Evolutionary conservation across 2,329 filamentous ascomycete genomes (phyloP).

Genomic region (Elsinoe fawcettii): DNA sequence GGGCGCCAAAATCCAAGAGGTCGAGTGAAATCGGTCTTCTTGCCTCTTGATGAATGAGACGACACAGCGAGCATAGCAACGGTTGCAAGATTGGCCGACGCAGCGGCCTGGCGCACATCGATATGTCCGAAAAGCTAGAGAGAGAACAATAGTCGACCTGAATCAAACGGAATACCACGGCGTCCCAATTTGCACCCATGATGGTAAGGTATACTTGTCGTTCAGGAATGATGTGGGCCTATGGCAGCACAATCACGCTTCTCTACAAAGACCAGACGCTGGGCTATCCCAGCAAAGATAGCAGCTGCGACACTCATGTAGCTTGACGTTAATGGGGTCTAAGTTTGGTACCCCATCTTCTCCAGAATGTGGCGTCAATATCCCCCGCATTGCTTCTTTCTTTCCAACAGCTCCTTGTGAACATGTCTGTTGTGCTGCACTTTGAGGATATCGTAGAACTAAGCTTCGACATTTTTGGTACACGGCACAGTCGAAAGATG

Average conservation of each 20-base stretch:
- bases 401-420: background rate
- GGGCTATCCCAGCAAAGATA: no score
- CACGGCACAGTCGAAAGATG: no score
- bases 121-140: background rate
- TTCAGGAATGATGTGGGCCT: no score
- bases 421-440: no score
- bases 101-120: background rate
- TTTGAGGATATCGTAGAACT: background rate
- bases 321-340: no score
- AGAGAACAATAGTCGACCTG: background rate
- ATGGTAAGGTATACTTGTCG: no score
- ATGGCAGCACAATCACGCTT: no score
- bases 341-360: background rate
- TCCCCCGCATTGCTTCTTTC: background rate
- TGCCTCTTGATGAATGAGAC: background rate
- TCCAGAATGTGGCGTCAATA: conserved; percentile 8
- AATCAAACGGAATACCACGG: background rate
- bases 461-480: background rate
- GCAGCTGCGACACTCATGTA: no score
- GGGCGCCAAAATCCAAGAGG: conserved; percentile 11
- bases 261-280: background rate
- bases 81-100: background rate
- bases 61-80: conserved; percentile 2
- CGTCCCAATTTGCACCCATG: no score
- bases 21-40: background rate